Percentiles rank a stretch among this genome's conserved stretches.
Conservation (phyloP, 1,139 yeast genomes). For the Magnusiomyces paraingens region DNA sequence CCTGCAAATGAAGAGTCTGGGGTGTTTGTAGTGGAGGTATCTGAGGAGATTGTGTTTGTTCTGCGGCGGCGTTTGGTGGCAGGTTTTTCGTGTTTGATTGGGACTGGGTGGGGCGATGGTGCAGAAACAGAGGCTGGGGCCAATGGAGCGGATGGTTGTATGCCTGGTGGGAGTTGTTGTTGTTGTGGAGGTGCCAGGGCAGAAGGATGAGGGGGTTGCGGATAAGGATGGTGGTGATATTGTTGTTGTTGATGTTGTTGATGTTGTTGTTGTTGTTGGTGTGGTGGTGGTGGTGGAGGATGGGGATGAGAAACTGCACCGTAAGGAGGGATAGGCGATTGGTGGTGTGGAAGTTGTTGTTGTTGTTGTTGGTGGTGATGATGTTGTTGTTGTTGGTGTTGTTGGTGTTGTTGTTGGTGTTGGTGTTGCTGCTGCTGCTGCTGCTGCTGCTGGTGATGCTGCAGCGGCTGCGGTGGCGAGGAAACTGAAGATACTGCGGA, state of each 20-base stretch:
- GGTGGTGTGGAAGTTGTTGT: conserved; percentile 2
- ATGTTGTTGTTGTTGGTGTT: background rate
- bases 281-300: background rate
- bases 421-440: conserved; percentile 2
- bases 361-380: conserved; percentile 4
- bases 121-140: background rate
- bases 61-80: conserved; percentile 5
- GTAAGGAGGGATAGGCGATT: conserved; percentile 1
- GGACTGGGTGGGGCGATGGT: background rate
- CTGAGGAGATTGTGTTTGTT: background rate
- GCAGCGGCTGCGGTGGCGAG: background rate
- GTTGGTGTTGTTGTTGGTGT: conserved; percentile 4
- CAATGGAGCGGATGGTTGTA: background rate
- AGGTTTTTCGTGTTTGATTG: conserved; percentile 1
- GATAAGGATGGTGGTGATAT: too few species aligned
- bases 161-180: too few species aligned
- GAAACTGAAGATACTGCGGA: too few species aligned
- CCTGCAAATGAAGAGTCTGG: background rate
- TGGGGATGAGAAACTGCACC: conserved; percentile 1
- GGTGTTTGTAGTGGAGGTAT: background rate
- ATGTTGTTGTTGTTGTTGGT: background rate
- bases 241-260: background rate
- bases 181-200: too few species aligned
- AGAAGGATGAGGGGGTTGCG: too few species aligned
- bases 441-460: background rate